These are phyloP conservation scores for Sideroxylon spinosum DNA, from an alignment of 179 eudicot species.

Conservation along the genomic window DNA sequence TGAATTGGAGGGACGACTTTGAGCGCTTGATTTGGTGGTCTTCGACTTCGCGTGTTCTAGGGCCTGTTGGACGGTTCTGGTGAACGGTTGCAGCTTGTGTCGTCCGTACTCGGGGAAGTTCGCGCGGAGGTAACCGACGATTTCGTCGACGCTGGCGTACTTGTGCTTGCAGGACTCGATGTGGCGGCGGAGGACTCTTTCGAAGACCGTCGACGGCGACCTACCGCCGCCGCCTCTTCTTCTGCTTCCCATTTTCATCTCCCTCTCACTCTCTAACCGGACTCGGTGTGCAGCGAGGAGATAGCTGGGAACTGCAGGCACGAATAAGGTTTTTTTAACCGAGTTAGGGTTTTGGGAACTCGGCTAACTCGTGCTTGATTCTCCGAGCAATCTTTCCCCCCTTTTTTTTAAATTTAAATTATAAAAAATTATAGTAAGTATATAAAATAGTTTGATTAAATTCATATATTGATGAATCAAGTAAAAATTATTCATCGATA, in stretches of 20 bases:
- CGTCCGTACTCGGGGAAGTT: constrained; percentile 26
- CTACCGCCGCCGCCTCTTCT: constrained; percentile 13
- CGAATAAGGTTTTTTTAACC: not conserved
- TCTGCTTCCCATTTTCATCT: constrained; percentile 9
- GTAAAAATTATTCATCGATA: no score
- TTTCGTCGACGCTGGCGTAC: constrained; percentile 29
- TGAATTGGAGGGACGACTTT: constrained; percentile 2
- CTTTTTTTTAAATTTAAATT: no score
- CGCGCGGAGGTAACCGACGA: constrained; percentile 43
- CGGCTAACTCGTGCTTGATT: not conserved
- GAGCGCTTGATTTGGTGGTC: not conserved
- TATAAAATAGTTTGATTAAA: no score
- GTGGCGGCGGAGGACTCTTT: constrained; percentile 28
- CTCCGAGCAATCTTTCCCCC: no score
- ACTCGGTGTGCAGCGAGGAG: not conserved
- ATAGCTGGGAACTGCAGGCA: not conserved
- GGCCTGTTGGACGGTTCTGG: constrained; percentile 17
- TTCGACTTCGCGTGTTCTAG: constrained; percentile 18
- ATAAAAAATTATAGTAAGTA: no score
- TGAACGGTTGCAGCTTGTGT: constrained; percentile 27
- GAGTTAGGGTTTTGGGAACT: not conserved
- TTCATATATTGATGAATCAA: no score
- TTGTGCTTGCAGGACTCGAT: constrained; percentile 28
- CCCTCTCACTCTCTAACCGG: not conserved
- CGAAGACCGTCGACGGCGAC: constrained; percentile 1